Conservation (phyloP, 2,329 filamentous ascomycete genomes). For the Leptographium wingfieldii region DNA sequence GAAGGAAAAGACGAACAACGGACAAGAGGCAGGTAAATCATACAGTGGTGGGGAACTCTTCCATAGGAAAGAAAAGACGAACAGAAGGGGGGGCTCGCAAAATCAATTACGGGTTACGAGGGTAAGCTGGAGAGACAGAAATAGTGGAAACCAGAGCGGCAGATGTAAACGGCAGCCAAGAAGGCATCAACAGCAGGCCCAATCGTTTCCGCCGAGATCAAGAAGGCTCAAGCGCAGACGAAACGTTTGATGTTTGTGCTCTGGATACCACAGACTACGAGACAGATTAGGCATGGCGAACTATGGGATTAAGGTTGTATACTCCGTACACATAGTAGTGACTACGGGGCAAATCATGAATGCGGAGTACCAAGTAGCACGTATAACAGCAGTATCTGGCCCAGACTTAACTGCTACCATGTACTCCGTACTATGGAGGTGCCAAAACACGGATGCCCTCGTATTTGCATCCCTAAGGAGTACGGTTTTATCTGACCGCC, state of each 20-base stretch:
- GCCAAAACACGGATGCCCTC: background rate
- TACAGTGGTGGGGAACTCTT: background rate
- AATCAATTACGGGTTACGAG: background rate
- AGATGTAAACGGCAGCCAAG: background rate
- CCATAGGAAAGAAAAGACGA: background rate
- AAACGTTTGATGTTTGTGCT: conserved; percentile 9
- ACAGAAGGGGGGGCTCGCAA: background rate
- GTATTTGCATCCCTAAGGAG: background rate
- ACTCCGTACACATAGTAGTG: background rate
- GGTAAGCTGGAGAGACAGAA: background rate
- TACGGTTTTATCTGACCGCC: background rate
- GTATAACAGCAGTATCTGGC: too few relatives aligned
- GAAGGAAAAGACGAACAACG: conserved; percentile 1
- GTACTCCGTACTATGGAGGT: background rate
- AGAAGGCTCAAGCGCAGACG: background rate
- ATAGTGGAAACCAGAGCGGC: background rate
- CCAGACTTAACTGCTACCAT: background rate
- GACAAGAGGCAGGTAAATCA: background rate
- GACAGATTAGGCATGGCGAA: background rate
- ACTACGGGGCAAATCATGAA: background rate
- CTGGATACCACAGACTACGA: background rate
- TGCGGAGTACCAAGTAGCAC: background rate
- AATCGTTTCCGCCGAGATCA: background rate
- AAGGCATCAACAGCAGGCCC: background rate
- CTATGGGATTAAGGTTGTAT: too few relatives aligned